Base-by-base conservation (phyloP, 1,284 basidiomycete species). In the Moesziomyces sp. region DNA sequence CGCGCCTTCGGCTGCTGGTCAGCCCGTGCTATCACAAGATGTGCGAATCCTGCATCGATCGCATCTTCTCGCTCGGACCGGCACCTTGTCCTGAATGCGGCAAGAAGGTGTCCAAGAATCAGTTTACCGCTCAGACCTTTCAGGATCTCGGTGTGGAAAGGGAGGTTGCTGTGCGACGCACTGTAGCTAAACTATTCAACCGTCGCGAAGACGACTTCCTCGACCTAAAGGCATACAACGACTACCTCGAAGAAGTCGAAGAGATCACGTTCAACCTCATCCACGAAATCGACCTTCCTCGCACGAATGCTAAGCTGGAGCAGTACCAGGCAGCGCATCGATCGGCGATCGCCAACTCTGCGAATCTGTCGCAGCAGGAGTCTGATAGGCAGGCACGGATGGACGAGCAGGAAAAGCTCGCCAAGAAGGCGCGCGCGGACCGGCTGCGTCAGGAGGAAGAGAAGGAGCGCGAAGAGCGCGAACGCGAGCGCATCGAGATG, bases 11-110 rank as follows among this genome's bases (percentile, higher is more conserved):
- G 45, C 87, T 99, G 48, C 88, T 99, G 59, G 95, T 99, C 68
- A 95, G 94, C 81, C 82, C 80, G 89, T 99, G 97, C 85, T 99
- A 98, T 85, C 97, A 99, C 86, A 97, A 97, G 88, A 96, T 98
- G 95, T 74, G 77, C 53, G 56, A 76, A 42, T 69, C 51, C 16
- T 99, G 97, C 84, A 97, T 99, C 80, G 97, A 99, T 85, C 90
- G 95, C 9, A 85, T 99, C 48, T 99, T 97, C 84, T 95, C 94
- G 1, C 89, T 98, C 2, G 96, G 97, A 5, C 96, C 97, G 0
- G 95, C 94, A 14, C 93, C 94, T 8, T 99, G 97, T 87, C 97
- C 97, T 13, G 91, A 93, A 67, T 99, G 97, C 85, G 89, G 89
- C 53, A 92, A 91, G 78, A 90, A 92, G n/a, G 87, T 97, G 55